Base-by-base conservation (phyloP, 805 yeast species). In the Candida mattraensis region DNA sequence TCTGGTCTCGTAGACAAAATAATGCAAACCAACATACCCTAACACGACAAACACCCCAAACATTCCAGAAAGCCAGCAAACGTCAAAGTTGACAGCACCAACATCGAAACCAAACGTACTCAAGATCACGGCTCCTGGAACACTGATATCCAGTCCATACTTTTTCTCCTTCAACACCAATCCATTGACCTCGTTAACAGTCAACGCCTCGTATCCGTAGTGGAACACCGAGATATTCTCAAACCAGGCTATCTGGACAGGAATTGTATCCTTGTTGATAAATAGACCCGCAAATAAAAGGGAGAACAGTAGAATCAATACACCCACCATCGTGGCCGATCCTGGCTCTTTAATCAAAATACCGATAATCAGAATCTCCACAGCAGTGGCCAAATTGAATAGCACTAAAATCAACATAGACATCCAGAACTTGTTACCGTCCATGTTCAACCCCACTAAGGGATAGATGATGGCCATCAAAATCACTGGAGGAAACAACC, bases 81-180 rank as follows among this genome's bases (percentile, higher is more conserved):
- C 70, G 58, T 93, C 98, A 22, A 68, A 67, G 60, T 76, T 61
- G 35, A 85, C 74, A 2, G 89, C 93, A 16, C 80, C 77, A 10
- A 87, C 91, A 47, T 86, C 76, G 60, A 93, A 93, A 0, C 99
- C 99, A 67, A 93, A 93, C 0, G 98, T 87, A 48, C 95, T 85
- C 49, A 93, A 70, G 37, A 93, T 93, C 2, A 95, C 94, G 2
- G 99, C 98, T 8, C 99, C 99, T 0, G 99, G 99, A 11, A 93
- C 94, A 60, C 88, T 96, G 50, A 93, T 91, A 28, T 89, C 84
- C 27, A 93, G 71, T 0, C 99, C 99, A 54, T 83, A 91, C 62
- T 93, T 93, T 56, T 78, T 81, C 57, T 93, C 99, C 45, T 77
- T 78, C 50, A 93, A 69, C 10, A 87, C 80, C 56, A 93, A 70